Evolutionary conservation across 257 asterid genomes (phyloP), one percentile per base, ranked within the genome.

Genomic region (Ilex aquifolium): DNA sequence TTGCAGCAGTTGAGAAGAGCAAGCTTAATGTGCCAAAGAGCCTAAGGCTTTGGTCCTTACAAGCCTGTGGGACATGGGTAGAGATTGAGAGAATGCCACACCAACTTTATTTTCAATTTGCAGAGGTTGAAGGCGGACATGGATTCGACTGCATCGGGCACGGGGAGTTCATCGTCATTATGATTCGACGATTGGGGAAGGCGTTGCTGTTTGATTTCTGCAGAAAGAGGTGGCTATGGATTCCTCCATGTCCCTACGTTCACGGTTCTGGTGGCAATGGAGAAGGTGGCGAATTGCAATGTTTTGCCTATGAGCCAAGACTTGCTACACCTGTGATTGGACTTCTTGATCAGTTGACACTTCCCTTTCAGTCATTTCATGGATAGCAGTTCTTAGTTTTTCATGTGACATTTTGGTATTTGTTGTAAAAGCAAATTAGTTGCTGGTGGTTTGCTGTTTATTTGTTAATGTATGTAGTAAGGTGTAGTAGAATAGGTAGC

Each of bases 61-160:
- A 87, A 30, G 91, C 84, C 5, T 76, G 93, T 51, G 88, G 90
- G 42, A 66, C 75, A 0, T 92, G 97, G 97, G 82, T 79, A 57
- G 99, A 92, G 83, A 83, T 81, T 0, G 97, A 92, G 76, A 85
- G 99, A 44, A 92, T 92, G 99, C 99, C 99, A 53, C 96, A 83
- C 69, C 99, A 87, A 63, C 77, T 92, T 13, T 92, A 79, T 64
- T 69, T 69, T 13, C 86, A 89, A 69, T 89, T 92, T 56, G 83
- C 82, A 7, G 91, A 89, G 60, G 44, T 79, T 3, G 97, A 92
- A 54, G 81, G 79, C 2, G 97, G 91, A 0, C 67, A 69, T 2
- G 99, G 99, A 6, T 92, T 92, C 59, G 59, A 54, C 52, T 75
- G 95, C 48, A 91, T 92, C 2, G 97, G 94, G 27, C 87, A 85